Percentiles rank a stretch among this genome's conserved stretches.
phyloP scores from a whole-genome alignment of 2,329 filamentous ascomycete genomes.

The Dactylonectria estremocensis region DNA sequence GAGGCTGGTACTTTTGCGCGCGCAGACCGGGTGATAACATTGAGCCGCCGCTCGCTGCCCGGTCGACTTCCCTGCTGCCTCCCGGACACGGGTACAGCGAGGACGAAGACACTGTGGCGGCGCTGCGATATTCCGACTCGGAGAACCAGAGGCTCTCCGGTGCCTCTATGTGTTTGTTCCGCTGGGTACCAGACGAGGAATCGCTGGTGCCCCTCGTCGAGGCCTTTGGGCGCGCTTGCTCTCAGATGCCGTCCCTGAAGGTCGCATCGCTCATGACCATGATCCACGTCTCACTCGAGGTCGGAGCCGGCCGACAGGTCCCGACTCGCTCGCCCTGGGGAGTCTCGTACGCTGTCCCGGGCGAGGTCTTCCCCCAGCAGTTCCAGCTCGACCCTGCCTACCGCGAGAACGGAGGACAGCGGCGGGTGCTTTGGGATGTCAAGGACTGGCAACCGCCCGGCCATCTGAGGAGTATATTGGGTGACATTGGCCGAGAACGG shows the following conservation, averaged over 20 bases:
- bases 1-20: constrained; percentile 38
- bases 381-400: constrained; percentile 37
- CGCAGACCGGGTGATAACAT: constrained; percentile 30
- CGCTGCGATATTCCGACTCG: constrained; percentile 33
- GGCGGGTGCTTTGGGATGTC: constrained; percentile 36
- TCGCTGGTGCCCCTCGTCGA: constrained; percentile 32
- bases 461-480: constrained; percentile 22
- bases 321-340: constrained; percentile 35
- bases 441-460: constrained; percentile 34
- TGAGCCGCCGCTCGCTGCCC: constrained; percentile 23
- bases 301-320: constrained; percentile 27
- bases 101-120: constrained; percentile 29
- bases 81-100: constrained; percentile 36
- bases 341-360: constrained; percentile 33
- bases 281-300: constrained; percentile 32
- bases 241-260: constrained; percentile 33
- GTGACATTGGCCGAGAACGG: constrained; percentile 30
- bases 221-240: constrained; percentile 35
- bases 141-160: constrained; percentile 33
- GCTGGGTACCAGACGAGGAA: constrained; percentile 35
- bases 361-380: constrained; percentile 30
- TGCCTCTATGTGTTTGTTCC: constrained; percentile 37
- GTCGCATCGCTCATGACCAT: constrained; percentile 34
- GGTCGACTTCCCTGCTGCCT: constrained; percentile 24
- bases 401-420: constrained; percentile 28